Evolutionary conservation across 495 filamentous ascomycete species (phyloP).

Genomic region (Aspergillus coremiiformis): DNA sequence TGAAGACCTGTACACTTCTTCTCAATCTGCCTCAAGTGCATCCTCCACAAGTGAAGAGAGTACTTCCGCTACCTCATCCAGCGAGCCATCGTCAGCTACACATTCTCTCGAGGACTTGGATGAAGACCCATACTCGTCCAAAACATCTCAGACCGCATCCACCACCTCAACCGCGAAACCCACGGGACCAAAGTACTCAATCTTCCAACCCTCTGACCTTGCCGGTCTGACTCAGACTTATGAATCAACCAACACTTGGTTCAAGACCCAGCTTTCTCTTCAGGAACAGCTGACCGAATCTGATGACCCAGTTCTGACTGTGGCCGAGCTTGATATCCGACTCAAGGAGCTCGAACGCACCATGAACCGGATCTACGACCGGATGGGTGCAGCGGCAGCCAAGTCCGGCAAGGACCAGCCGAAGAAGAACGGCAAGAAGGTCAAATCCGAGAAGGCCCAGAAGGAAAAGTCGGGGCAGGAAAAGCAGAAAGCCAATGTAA

Average conservation of each 20-base stretch:
- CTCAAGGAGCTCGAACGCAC: conserved; percentile 59
- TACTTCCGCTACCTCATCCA: conserved; percentile 19
- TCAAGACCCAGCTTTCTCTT: conserved; percentile 54
- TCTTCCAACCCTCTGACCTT: conserved; percentile 50
- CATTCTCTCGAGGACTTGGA: conserved; percentile 33
- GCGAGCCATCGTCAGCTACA: conserved; percentile 16
- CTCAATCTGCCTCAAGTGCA: conserved; percentile 23
- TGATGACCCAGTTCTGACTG: conserved; percentile 62
- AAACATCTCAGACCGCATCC: conserved; percentile 22
- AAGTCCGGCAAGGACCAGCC: conserved; percentile 26
- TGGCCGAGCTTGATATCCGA: conserved; percentile 53
- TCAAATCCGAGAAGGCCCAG: conserved; percentile 41
- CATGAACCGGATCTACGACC: conserved; percentile 61
- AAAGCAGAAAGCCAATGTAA: conserved; percentile 16
- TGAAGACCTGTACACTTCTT: conserved; percentile 35
- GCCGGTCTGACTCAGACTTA: conserved; percentile 32
- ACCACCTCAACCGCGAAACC: conserved; percentile 30
- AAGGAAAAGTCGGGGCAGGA: conserved; percentile 19
- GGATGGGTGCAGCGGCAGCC: conserved; percentile 33
- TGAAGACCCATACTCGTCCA: conserved; percentile 35
- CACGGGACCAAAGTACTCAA: conserved; percentile 33
- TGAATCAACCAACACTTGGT: conserved; percentile 49
- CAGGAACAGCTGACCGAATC: conserved; percentile 61
- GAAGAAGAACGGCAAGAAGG: conserved; percentile 46
- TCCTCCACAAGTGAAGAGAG: conserved; percentile 16